phyloP scores from a whole-genome alignment of 2,329 filamentous ascomycete species.

The Chrysoporthe austroafricana region DNA sequence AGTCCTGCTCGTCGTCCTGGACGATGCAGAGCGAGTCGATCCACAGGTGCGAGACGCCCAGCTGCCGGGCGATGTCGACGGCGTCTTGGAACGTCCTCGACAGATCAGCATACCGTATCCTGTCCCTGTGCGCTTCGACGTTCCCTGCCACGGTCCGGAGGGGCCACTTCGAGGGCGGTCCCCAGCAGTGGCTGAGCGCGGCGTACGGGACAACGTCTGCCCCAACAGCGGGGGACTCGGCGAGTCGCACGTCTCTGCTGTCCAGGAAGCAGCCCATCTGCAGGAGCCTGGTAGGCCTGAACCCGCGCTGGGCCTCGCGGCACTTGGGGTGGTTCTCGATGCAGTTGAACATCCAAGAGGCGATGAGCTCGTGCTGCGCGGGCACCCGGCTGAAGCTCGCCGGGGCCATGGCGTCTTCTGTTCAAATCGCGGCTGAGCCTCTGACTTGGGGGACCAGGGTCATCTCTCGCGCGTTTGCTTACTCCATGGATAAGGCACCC shows the following conservation, averaged over 20 bases:
- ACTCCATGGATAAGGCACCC: neutral
- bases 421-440: neutral
- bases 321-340: neutral
- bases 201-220: conserved; percentile 1
- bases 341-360: conserved; percentile 5
- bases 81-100: conserved; percentile 30
- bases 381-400: neutral
- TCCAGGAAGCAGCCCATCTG: neutral
- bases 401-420: neutral
- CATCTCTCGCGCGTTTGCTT: neutral
- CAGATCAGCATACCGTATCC: conserved; percentile 15
- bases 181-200: conserved; percentile 28
- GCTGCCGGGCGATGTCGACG: conserved; percentile 18
- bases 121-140: neutral
- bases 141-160: conserved; percentile 8
- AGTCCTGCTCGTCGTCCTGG: conserved; percentile 29
- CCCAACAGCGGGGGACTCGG: neutral
- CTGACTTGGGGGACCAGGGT: neutral
- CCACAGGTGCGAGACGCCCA: conserved; percentile 26
- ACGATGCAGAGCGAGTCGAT: conserved; percentile 31
- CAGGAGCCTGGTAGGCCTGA: conserved; percentile 11
- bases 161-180: conserved; percentile 13
- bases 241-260: conserved; percentile 7
- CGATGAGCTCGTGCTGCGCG: conserved; percentile 3
- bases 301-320: conserved; percentile 3